Evolutionary conservation across 306 rosid genomes (phyloP), one percentile per base, ranked within the genome.

Genomic region (Ochetophila trinervis): DNA sequence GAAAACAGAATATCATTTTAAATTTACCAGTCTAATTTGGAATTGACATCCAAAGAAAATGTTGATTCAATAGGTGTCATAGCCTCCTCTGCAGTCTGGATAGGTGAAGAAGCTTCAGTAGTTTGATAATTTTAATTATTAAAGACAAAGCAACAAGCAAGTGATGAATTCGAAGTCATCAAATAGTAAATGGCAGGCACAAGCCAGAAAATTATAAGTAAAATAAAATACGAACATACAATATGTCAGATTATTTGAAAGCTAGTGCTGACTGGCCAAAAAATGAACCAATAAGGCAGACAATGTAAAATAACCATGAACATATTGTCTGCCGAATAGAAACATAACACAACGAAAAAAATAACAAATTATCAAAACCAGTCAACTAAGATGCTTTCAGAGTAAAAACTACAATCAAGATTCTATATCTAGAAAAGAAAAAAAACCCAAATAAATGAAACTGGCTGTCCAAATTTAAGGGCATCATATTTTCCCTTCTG

Each of bases 81-180:
- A 65, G 82, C 84, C 75, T 74, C 87, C 84, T 75, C 70, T 12
- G 87, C 91, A 49, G 97, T 88, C 96, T 88, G 93, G 32, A 62
- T 68, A 74, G 50, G 64, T 9, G 51, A 63, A 36, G 45, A 49
- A 76, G 57, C 44, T 68, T 69, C 10, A 67, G 65, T 52, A 71
- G 14, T 61, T 4, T 9, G 52, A 66, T 69, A 53, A 40, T 54
- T 69, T 71, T 32, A 59, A 19, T 57, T 13, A 82, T 21, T 16
- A 58, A 63, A 71, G 57, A 58, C 52, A 68, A 76, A 53, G 49
- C 2, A 70, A 64, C 48, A 60, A n/a, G 53, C 30, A 56, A 48
- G 66, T 1, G 51, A 58, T 32, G 50, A 48, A 20, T 76, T 14
- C 52, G 17, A 50, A 42, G 50, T 65, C 23, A 64, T 50, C 44